Base-by-base conservation (phyloP, 257 asterid genomes). In the Nicotiana tomentosiformis region DNA sequence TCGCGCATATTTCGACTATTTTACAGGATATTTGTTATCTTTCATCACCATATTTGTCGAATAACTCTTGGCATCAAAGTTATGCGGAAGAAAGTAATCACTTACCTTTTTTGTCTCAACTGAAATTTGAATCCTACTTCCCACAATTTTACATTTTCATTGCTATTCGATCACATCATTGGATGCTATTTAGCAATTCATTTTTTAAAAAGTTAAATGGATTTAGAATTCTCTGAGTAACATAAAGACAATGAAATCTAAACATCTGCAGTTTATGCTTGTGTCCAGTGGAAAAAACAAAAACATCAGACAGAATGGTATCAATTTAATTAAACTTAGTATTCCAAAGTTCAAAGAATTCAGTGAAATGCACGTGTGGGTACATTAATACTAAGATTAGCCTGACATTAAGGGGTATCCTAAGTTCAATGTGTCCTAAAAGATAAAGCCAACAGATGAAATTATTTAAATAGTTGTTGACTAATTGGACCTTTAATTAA, bases 321-420 rank as follows among this genome's bases (percentile, higher is more conserved):
- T 79, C 82, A 60, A 79, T 79, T 11, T 64, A 49, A 66, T 78
- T 70, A 76, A 77, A 76, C 49, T 80, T 61, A 77, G 80, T 65
- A 89, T 81, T 68, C 77, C 86, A 78, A 79, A 82, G 67, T 86
- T 70, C 83, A 88, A 86, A 79, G 77, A 80, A 89, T 76, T 85
- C 84, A 84, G 87, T 76, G 85, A 83, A 51, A 15, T 82, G 86
- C 89, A 88, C 87, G 90, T 88, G 89, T 85, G 89, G 84, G 86
- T 85, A 85, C 20, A 66, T 29, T 37, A 49, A 32, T 64, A 46
- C 69, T 58, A 76, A 83, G 84, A 79, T 56, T 78, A 81, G 12
- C 55, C 56, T 83, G 39, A 61, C 83, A 77, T 65, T 62, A 64
- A 57, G 79, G 84, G 90, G 90, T 65, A 89, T 89, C 91, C 91